Evolutionary conservation across 805 yeast species (phyloP).

Genomic region (Suhomyces faveliae): DNA sequence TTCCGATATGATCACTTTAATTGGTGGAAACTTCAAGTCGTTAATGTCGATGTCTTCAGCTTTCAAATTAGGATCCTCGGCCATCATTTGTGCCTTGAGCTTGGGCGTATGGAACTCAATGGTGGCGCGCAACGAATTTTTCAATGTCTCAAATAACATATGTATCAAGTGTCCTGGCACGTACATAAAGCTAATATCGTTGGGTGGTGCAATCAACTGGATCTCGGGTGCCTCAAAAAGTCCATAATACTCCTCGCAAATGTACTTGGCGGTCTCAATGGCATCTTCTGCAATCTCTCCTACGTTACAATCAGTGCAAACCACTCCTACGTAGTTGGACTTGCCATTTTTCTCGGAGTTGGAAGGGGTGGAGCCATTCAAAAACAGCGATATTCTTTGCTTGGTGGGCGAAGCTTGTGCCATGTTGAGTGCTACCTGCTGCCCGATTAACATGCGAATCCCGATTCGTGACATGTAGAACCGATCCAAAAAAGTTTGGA

Average conservation of each 20-base stretch:
- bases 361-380: slow-evolving; percentile 27
- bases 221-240: slow-evolving; percentile 84
- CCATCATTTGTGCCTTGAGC: slow-evolving; percentile 36
- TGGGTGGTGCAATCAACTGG: slow-evolving; percentile 70
- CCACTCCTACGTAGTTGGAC: slow-evolving; percentile 81
- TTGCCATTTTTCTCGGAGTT: slow-evolving; percentile 13
- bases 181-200: slow-evolving; percentile 75
- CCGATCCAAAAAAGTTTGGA: slow-evolving; percentile 79
- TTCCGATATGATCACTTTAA: slow-evolving; percentile 82
- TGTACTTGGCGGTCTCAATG: slow-evolving; percentile 83
- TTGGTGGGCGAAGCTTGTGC: slow-evolving; percentile 51
- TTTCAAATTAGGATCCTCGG: slow-evolving; percentile 40
- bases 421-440: slow-evolving; percentile 79
- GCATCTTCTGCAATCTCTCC: slow-evolving; percentile 84
- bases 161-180: slow-evolving; percentile 92
- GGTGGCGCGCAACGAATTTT: slow-evolving; percentile 85
- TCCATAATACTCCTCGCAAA: slow-evolving; percentile 89
- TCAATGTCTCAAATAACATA: slow-evolving; percentile 85
- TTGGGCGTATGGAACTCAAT: slow-evolving; percentile 72
- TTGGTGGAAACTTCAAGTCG: slow-evolving; percentile 75
- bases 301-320: slow-evolving; percentile 80
- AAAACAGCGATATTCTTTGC: slow-evolving; percentile 33
- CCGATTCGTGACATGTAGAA: slow-evolving; percentile 91
- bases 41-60: slow-evolving; percentile 45
- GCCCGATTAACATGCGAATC: slow-evolving; percentile 92